A percentile compares a stretch with the other conserved stretches of the same genome.
Conservation (phyloP, 352 stramenopile genomes). For the Pythium plurisporium region DNA sequence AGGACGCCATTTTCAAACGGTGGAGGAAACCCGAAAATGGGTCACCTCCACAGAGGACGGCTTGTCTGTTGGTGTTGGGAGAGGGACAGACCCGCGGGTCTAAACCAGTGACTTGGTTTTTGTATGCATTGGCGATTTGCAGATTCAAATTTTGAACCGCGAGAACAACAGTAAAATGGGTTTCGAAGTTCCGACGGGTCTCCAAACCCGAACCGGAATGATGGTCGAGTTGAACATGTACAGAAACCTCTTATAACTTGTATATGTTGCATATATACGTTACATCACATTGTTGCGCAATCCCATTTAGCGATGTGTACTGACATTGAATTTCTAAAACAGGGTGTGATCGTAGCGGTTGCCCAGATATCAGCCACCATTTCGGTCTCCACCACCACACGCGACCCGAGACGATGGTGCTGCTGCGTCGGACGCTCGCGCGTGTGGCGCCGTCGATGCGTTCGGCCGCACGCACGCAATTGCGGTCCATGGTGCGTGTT, state of each 20-base stretch:
- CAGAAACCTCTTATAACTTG: background rate
- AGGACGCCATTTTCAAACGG: conserved; percentile 1
- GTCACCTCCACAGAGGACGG: background rate
- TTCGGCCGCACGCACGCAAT: background rate
- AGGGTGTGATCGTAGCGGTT: background rate
- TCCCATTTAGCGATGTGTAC: too few species aligned
- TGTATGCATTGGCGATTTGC: too few species aligned
- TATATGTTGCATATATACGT: too few species aligned
- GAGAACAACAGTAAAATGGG: background rate
- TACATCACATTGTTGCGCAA: too few species aligned
- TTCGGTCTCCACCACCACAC: background rate
- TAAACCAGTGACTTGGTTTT: too few species aligned
- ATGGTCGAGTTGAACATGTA: background rate
- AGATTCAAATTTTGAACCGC: conserved; percentile 25
- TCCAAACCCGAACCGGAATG: background rate
- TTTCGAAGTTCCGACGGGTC: background rate
- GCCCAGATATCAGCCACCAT: conserved; percentile 12
- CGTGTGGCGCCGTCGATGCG: background rate
- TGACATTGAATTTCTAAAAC: conserved; percentile 17
- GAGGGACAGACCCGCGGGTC: background rate
- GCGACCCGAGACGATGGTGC: background rate
- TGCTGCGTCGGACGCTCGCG: background rate
- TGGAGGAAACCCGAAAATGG: background rate
- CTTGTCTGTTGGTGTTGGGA: conserved; percentile 1
- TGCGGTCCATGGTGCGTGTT: conserved; percentile 18